Evolutionary conservation across 164 flowering plant species (phyloP).

Genomic region (Kalanchoe fedtschenkoi): DNA sequence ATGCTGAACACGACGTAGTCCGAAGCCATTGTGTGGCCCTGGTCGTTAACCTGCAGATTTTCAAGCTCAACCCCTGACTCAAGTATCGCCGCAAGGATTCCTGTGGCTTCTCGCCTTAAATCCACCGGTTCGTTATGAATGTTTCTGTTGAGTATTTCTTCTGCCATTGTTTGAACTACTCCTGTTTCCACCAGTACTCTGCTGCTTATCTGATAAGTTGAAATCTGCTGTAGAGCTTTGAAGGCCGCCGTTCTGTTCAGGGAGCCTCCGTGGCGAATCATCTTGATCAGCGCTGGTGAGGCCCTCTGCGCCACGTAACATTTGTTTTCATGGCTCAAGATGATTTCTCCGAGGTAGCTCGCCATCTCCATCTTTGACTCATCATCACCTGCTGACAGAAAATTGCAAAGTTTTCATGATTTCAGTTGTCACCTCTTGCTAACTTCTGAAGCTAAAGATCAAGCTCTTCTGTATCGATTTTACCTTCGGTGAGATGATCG

Average conservation of each 20-base stretch:
- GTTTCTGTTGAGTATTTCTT: conserved; percentile 45
- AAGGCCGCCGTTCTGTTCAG: conserved; percentile 41
- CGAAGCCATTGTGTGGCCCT: conserved; percentile 55
- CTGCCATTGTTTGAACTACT: conserved; percentile 36
- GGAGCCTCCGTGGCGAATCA: conserved; percentile 41
- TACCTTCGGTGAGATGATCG: conserved; percentile 57
- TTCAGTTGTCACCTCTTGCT: too few species aligned
- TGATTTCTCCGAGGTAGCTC: conserved; percentile 48
- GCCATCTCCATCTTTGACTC: conserved; percentile 53
- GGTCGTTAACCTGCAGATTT: conserved; percentile 31
- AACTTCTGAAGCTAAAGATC: not conserved
- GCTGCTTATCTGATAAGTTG: conserved; percentile 38
- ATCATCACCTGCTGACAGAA: conserved; percentile 34
- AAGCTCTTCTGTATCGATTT: not conserved
- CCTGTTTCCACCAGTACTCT: conserved; percentile 47
- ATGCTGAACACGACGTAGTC: conserved; percentile 48
- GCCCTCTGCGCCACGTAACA: conserved; percentile 50
- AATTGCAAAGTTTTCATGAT: not conserved
- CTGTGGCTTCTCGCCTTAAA: conserved; percentile 43
- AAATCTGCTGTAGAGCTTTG: conserved; percentile 42
- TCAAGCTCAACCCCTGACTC: conserved; percentile 48
- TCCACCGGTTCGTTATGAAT: conserved; percentile 33
- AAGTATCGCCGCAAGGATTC: conserved; percentile 50
- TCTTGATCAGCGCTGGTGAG: conserved; percentile 34
- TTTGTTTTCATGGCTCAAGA: conserved; percentile 33